Base-by-base conservation (phyloP, 2,329 filamentous ascomycete genomes). In the Alternaria alternata region DNA sequence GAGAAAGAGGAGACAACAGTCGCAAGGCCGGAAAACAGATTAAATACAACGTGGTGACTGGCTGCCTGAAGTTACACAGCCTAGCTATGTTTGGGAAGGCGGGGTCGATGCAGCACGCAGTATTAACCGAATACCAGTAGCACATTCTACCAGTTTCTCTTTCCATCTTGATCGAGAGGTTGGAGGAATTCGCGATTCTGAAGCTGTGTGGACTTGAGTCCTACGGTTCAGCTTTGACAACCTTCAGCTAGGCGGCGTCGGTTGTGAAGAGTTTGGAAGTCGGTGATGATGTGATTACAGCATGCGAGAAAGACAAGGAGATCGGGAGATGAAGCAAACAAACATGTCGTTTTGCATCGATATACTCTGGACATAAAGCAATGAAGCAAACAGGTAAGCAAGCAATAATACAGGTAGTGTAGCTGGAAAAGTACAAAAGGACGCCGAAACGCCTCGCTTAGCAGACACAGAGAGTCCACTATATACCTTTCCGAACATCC, bases 71-170 rank as follows among this genome's bases (percentile, higher is more conserved):
- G 41, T 32, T 14, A n/a, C 55, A 54, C 24, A 47, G 42, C 16
- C 58, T 59, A 64, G 36, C 61, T 60, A 14, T 34, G n/a, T 49
- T 55, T 0, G 59, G 63, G 22, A 53, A 57, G 42, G 57, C n/a
- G 53, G 51, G 58, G 46, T 59, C 48, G n/a, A 51, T 46, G 41
- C 39, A 52, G 38, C 32, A 39, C 24, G 24, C 42, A 43, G 32
- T 24, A 34, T 51, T n/a, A n/a, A 22, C 18, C 30, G 46, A 22
- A 34, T 9, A 34, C 7, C 28, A 30, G 11, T 12, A 30, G 11
- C 28, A 30, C 28, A 30, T 30, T 30, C 28, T 30, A 12, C 2
- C 0, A 4, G 5, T 11, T 30, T 30, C 28, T 30, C 9, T 4
- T 30, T 30, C 11, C 0, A 11, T 11, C 28, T 30, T 11, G 28